A percentile compares a stretch with the other conserved stretches of the same genome.
These are phyloP conservation scores for Chalciporus pseudorubinellus DNA, from an alignment of 768 basidiomycete species.

Conservation along the genomic window DNA sequence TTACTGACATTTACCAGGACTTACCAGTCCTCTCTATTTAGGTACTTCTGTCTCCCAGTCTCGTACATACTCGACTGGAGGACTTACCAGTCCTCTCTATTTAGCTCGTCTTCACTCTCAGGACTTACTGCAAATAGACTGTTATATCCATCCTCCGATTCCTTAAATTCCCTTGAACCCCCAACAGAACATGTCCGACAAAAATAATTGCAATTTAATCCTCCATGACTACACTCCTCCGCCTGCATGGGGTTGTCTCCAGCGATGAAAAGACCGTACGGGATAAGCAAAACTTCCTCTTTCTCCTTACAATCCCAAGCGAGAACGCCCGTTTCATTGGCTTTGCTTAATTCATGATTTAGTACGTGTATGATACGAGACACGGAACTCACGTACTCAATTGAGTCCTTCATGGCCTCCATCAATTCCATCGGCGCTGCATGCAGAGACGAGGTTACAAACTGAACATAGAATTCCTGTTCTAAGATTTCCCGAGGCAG, in stretches of 20 bases:
- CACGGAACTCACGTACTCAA: no score
- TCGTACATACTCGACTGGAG: no score
- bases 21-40: no score
- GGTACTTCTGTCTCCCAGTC: no score
- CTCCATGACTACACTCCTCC: conserved; percentile 30
- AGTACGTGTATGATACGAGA: no score
- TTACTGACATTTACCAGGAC: no score
- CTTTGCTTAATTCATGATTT: no score
- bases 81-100: no score
- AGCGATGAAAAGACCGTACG: conserved; percentile 21
- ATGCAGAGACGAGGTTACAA: conserved; percentile 36
- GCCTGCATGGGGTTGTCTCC: conserved; percentile 37
- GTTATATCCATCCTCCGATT: conserved; percentile 24
- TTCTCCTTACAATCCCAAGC: no score
- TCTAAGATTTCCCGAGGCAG: conserved; percentile 31
- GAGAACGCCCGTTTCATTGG: no score
- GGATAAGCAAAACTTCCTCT: conserved; percentile 26
- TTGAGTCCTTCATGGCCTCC: conserved; percentile 25
- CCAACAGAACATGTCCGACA: conserved; percentile 32
- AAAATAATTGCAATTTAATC: conserved; percentile 27
- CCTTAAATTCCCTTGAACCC: conserved; percentile 21
- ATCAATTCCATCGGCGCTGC: conserved; percentile 35
- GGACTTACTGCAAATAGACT: conserved; percentile 13
- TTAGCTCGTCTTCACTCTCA: no score
- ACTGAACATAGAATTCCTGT: conserved; percentile 30